Percentiles rank a stretch among this genome's conserved stretches.
These are phyloP conservation scores for Clitopilus hobsonii DNA, from an alignment of 768 basidiomycete species.

Conservation along the genomic window DNA sequence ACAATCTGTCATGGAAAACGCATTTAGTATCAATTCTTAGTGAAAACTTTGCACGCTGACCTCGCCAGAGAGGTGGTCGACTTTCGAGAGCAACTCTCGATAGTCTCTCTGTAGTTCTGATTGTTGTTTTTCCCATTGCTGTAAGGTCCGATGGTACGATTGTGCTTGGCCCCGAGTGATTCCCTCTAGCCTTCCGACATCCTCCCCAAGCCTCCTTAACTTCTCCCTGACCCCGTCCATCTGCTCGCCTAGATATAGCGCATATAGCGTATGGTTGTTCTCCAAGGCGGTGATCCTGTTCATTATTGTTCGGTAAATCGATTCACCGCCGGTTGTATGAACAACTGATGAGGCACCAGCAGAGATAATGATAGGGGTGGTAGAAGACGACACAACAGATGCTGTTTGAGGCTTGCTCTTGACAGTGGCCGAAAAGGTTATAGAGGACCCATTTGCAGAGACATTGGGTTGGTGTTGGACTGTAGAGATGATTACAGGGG, in stretches of 20 bases:
- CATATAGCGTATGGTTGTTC: conserved; percentile 80
- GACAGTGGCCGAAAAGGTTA: not conserved
- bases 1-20: conserved; percentile 48
- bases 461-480: not conserved
- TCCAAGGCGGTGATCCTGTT: conserved; percentile 85
- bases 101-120: conserved; percentile 67
- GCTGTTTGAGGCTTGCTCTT: not conserved
- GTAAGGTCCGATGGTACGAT: conserved; percentile 55
- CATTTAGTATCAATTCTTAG: not conserved
- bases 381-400: not conserved
- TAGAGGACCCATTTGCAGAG: not conserved
- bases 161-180: conserved; percentile 70
- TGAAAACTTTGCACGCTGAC: conserved; percentile 39
- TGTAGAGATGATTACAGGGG: not conserved
- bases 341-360: conserved; percentile 3
- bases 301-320: conserved; percentile 95
- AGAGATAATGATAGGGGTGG: conserved; percentile 4
- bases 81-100: conserved; percentile 56
- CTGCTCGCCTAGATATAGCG: conserved; percentile 88
- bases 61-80: conserved; percentile 79
- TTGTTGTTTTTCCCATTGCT: conserved; percentile 68
- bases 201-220: conserved; percentile 68
- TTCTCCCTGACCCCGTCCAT: conserved; percentile 69
- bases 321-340: conserved; percentile 59
- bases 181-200: conserved; percentile 73